Evolutionary conservation across 305 asterid genomes (phyloP).

Genomic region (Nicotiana rustica): DNA sequence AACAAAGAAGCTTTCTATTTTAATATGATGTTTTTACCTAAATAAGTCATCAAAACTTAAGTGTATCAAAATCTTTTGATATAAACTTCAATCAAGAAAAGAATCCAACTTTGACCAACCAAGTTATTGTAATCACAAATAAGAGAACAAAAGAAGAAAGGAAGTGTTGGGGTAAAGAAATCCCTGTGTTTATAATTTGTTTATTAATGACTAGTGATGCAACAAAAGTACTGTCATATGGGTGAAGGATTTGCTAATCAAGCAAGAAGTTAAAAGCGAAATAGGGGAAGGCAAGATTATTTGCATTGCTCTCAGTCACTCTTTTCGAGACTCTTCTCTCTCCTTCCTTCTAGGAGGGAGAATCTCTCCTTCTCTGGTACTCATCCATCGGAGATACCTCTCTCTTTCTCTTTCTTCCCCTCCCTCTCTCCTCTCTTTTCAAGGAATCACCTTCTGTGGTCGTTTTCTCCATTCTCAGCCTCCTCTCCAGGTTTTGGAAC

Average conservation of each 20-base stretch:
- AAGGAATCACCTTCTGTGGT: too few species aligned
- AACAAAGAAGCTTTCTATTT: slow-evolving; percentile 39
- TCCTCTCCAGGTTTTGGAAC: too few species aligned
- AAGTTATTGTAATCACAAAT: slow-evolving; percentile 21
- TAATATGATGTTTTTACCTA: neutral
- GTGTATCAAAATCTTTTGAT: neutral
- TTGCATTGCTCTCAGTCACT: neutral
- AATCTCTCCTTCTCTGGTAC: too few species aligned
- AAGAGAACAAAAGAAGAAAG: neutral
- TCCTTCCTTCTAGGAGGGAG: too few species aligned
- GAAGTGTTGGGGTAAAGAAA: slow-evolving; percentile 11
- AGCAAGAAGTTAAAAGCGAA: slow-evolving; percentile 40
- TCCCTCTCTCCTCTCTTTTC: too few species aligned
- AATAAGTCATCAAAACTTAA: neutral
- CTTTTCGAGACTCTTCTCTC: too few species aligned
- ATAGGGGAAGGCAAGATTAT: neutral
- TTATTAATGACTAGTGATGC: slow-evolving; percentile 6
- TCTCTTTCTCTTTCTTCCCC: too few species aligned
- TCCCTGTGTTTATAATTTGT: neutral
- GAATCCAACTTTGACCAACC: slow-evolving; percentile 5
- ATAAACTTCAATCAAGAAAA: neutral
- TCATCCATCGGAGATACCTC: too few species aligned
- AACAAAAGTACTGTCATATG: neutral
- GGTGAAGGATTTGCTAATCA: slow-evolving; percentile 32
- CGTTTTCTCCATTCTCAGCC: too few species aligned